Evolutionary conservation across 257 asterid genomes (phyloP), one percentile per base, ranked within the genome.

Genomic region (Craterostigma plantagineum): DNA sequence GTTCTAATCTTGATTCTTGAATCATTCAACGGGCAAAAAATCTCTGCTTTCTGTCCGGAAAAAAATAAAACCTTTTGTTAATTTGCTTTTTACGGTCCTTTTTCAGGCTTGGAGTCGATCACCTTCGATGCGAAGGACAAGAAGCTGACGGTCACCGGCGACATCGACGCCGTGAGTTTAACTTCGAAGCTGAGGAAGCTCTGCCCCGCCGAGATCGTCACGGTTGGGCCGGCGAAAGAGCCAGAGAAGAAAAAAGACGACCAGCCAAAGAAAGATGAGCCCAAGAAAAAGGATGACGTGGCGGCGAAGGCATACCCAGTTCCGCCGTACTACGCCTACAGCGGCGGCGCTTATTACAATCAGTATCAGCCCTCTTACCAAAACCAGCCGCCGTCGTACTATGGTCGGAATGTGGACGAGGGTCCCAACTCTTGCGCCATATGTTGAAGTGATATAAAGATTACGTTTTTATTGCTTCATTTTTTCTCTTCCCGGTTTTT

Each of bases 341-440:
- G 27, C 75, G 63, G n/a, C n/a, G n/a, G n/a, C 73, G 65, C 2
- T 46, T 58, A 55, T 7, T 57, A 54, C 14, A 45, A 70, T 5
- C 41, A 57, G 1, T 51, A 49, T 38, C 68, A 62, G 12, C 62
- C 53, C 0, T 47, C 43, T 18, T 66, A 55, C 9, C 65, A 52
- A 10, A 54, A 47, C 16, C 55, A 57, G 50, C 70, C 66, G 51
- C 63, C 68, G 56, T 41, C 67, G 33, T 68, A 74, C 30, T 67
- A 43, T 9, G 8, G 33, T 18, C 53, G 72, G 50, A 16, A 62
- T 11, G 62, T 48, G 9, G 85, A 82, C 42, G 85, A 72, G 61
- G 73, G 68, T 49, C 76, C 73, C 1, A 72, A 62, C 60, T 45
- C 49, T 11, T 72, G 81, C 49, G 81, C 64, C 43, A 72, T 72